Evolutionary conservation across 106 monocot species (phyloP), one percentile per base, ranked within the genome.

Genomic region (Apostasia ramifera): DNA sequence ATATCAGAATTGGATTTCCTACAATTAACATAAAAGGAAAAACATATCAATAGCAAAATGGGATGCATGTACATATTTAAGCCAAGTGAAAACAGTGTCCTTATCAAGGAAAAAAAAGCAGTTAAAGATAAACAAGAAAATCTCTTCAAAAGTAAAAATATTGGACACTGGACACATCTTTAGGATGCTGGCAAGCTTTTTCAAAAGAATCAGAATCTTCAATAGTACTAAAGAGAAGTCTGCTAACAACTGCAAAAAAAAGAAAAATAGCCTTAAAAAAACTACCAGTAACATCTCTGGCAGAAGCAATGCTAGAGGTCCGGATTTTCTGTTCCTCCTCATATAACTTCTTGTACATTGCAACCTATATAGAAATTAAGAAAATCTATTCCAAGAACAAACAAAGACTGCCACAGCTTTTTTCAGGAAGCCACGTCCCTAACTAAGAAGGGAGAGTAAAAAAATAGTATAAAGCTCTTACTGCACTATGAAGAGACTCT

Each of bases 311-410:
- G 70, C 64, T 69, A 55, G 77, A 77, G 47, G 61, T n/a, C 49
- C 59, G 86, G 63, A 64, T 44, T 78, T 79, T 93, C 44, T 70
- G 71, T 47, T 85, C 84, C 69, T 98, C 98, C 44, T 98, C 98
- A 68, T 93, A 98, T 40, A 98, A 68, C 63, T 83, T 90, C 72
- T 85, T 87, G 60, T 98, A 98, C 98, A 98, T 98, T 13, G 98
- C 86, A 73, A 98, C 95, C 95, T 97, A 58, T 42, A 67, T 15
- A 60, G 61, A 59, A 7, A 69, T 40, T 58, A 9, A 46, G 11
- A 44, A 4, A 42, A 10, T 66, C 42, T 50, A 42, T 8, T 39
- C 1, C 57, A 14, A 58, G 3, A 7, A 48, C 8, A 5, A 40
- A 54, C 6, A 53, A 68, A 53, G 12, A 64, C 4, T 64, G 2